Evolutionary conservation across 257 asterid genomes (phyloP), one percentile per base, ranked within the genome.

Genomic region (Forsythia suspensa): DNA sequence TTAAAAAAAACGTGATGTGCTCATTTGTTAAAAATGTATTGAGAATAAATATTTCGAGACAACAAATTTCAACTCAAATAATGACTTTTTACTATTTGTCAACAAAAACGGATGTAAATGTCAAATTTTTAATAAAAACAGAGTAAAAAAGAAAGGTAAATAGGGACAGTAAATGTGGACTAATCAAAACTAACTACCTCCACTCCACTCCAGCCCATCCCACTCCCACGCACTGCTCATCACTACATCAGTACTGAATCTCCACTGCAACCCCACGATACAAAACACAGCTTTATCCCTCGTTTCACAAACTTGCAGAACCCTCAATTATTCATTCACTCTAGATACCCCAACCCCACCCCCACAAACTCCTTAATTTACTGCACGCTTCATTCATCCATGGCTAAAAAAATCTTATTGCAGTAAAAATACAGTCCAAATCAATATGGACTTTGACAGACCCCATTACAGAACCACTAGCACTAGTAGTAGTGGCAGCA

Each of bases 391-490:
- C 72, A 51, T 38, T 68, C 81, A 24, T 72, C 85, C 73, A 83
- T 78, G 78, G 77, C 84, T 44, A 70, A 20, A 36, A n/a, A 6
- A 13, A 18, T 18, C 67, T n/a, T 11, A 6, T 4, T 57, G 76
- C 83, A 76, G 86, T 81, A 73, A 80, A 78, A 84, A 65, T n/a
- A 9, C 12, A 6, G 37, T 34, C 9, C 13, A 61, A 65, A 52
- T 20, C 40, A 13, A 74, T 42, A 93, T 89, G 94, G 96, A 92
- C 79, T 52, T 83, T 1, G 89, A 86, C 24, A 90, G 89, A 86
- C 88, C 92, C 88, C 92, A 87, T 90, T 85, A 81, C 63, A 90
- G 87, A 75, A 74, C 90, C 6, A 69, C 91, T 21, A 78, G 81
- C 88, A 76, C 81, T 41, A 83, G 76, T 55, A 79, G 73, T 74